phyloP scores from a whole-genome alignment of 2,329 filamentous ascomycete genomes.

The Cryphonectria radicalis region DNA sequence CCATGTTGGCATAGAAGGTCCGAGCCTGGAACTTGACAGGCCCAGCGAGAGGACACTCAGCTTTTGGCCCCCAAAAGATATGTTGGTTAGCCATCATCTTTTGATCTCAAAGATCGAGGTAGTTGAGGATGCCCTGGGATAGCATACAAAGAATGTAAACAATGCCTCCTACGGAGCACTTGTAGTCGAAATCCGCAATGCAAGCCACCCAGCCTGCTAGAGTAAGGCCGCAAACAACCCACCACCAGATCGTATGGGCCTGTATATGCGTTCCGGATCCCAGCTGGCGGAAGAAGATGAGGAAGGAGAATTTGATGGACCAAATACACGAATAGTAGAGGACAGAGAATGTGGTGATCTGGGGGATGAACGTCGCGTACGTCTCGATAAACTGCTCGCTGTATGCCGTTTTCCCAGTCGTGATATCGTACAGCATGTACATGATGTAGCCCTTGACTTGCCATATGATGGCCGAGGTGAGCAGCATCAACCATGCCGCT shows the following conservation, averaged over 20 bases:
- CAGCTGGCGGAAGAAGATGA: constrained; percentile 7
- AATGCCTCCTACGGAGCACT: not conserved
- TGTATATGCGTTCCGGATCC: not conserved
- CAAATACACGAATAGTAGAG: constrained; percentile 11
- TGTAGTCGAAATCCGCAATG: constrained; percentile 7
- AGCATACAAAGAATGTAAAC: not conserved
- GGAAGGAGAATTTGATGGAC: constrained; percentile 12
- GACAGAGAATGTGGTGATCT: not conserved
- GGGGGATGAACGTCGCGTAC: not conserved
- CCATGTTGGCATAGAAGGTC: constrained; percentile 13
- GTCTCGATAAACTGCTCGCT: not conserved
- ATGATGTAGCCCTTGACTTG: not conserved
- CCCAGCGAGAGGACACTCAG: not conserved
- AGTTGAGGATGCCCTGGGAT: not conserved
- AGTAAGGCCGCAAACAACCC: constrained; percentile 1
- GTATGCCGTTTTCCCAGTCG: not conserved
- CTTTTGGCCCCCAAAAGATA: not conserved
- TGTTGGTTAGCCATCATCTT: not conserved
- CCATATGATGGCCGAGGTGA: constrained; percentile 9
- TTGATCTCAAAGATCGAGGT: not conserved
- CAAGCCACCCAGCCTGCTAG: not conserved
- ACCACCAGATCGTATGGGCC: constrained; percentile 5
- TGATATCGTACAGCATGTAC: constrained; percentile 6
- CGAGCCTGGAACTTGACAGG: not conserved
- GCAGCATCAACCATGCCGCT: constrained; percentile 5